These are phyloP conservation scores for Scolecobasidium constrictum DNA, from an alignment of 2,329 filamentous ascomycete species.

Conservation along the genomic window DNA sequence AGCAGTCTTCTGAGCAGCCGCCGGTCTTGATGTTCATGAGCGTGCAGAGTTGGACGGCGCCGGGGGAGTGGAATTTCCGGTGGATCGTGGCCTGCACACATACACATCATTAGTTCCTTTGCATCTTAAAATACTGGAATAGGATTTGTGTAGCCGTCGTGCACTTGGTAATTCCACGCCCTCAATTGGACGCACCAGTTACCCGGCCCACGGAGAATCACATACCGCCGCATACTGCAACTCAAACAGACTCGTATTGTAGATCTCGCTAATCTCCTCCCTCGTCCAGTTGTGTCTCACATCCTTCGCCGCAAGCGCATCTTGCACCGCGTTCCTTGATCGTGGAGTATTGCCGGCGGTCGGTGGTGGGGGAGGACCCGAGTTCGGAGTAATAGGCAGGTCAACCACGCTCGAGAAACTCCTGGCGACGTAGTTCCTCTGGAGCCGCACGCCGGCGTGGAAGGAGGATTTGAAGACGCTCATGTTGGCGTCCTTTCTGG, in stretches of 20 bases:
- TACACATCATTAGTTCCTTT: not conserved
- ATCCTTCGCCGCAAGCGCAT: slow-evolving; percentile 47
- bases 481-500: not conserved
- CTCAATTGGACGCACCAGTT: not conserved
- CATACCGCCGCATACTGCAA: slow-evolving; percentile 63
- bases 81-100: slow-evolving; percentile 57
- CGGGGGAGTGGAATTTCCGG: slow-evolving; percentile 73
- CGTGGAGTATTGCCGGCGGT: not conserved
- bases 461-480: slow-evolving; percentile 7
- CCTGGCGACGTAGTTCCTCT: slow-evolving; percentile 1
- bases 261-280: slow-evolving; percentile 71
- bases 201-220: slow-evolving; percentile 11
- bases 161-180: not conserved
- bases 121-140: not conserved
- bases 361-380: slow-evolving; percentile 11
- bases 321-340: slow-evolving; percentile 20
- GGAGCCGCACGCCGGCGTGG: slow-evolving; percentile 6
- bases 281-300: slow-evolving; percentile 69
- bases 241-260: slow-evolving; percentile 71
- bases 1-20: slow-evolving; percentile 85
- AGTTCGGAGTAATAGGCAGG: slow-evolving; percentile 5
- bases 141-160: not conserved
- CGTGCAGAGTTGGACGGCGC: slow-evolving; percentile 82
- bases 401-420: slow-evolving; percentile 9
- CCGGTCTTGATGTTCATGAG: slow-evolving; percentile 96